phyloP scores from a whole-genome alignment of 345 rosid genomes.

The Viola odorata region DNA sequence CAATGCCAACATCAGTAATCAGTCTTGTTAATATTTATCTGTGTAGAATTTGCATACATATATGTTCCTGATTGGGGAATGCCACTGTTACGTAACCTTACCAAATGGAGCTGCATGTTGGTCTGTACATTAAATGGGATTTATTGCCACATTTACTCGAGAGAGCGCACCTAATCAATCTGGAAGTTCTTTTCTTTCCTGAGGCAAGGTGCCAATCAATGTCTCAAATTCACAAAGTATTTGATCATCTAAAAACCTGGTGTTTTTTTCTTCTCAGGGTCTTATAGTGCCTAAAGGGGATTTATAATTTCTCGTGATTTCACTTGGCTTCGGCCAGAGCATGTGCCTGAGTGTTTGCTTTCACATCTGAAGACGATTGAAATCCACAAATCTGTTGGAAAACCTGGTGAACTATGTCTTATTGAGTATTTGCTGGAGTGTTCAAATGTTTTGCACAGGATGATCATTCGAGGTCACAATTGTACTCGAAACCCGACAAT shows the following conservation, averaged over 20 bases:
- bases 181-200: not conserved
- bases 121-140: not conserved
- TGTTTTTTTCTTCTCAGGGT: not conserved
- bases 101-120: constrained; percentile 1
- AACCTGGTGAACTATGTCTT: not conserved
- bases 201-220: not conserved
- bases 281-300: not conserved
- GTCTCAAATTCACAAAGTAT: not conserved
- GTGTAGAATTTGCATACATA: not conserved
- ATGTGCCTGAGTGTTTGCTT: not conserved
- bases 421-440: constrained; percentile 1
- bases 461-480: not conserved
- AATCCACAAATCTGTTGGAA: constrained; percentile 2
- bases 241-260: not conserved
- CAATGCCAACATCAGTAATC: too few species aligned
- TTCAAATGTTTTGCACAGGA: not conserved
- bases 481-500: not conserved
- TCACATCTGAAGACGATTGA: not conserved
- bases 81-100: constrained; percentile 1
- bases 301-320: not conserved
- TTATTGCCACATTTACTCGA: not conserved
- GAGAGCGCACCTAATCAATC: not conserved
- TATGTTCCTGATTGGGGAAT: not conserved
- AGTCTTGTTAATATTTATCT: not conserved
- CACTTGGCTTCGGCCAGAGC: not conserved